These are phyloP conservation scores for Herpotrichia juniperi DNA, from an alignment of 2,329 filamentous ascomycete genomes.

Conservation along the genomic window DNA sequence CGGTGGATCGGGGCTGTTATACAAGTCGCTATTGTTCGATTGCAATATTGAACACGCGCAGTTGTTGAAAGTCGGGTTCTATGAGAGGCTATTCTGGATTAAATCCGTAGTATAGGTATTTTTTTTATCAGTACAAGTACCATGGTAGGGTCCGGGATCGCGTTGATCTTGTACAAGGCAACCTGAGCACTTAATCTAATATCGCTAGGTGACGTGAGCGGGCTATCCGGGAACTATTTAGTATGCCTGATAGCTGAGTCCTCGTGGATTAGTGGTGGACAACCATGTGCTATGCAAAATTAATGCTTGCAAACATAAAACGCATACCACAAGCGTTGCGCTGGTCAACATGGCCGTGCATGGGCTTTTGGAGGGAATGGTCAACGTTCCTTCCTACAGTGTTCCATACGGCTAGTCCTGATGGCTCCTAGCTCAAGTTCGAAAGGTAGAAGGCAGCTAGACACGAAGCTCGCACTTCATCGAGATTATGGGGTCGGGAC, in stretches of 20 bases:
- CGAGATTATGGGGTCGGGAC: slow-evolving; percentile 43
- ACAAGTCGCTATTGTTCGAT: slow-evolving; percentile 52
- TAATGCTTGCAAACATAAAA: slow-evolving; percentile 50
- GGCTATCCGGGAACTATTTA: slow-evolving; percentile 39
- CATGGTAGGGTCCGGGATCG: too few relatives aligned
- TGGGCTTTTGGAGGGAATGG: slow-evolving; percentile 43
- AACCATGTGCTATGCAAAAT: slow-evolving; percentile 49
- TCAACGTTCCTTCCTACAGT: slow-evolving; percentile 50
- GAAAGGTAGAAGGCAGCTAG: slow-evolving; percentile 50
- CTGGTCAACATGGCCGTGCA: slow-evolving; percentile 40
- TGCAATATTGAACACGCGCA: slow-evolving; percentile 49
- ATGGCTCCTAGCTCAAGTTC: slow-evolving; percentile 49
- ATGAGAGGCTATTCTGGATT: slow-evolving; percentile 44
- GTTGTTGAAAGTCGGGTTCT: slow-evolving; percentile 45
- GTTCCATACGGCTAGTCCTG: slow-evolving; percentile 46
- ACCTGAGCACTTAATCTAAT: slow-evolving; percentile 39
- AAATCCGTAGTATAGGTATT: slow-evolving; percentile 40
- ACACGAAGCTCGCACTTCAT: slow-evolving; percentile 46
- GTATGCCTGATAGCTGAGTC: slow-evolving; percentile 45
- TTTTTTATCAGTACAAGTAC: too few relatives aligned
- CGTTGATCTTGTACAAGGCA: slow-evolving; percentile 39
- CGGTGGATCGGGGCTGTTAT: slow-evolving; percentile 43
- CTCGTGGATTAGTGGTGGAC: slow-evolving; percentile 48
- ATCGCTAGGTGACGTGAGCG: slow-evolving; percentile 34
- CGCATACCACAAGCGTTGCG: slow-evolving; percentile 48